Evolutionary conservation across 2,329 filamentous ascomycete genomes (phyloP).

Genomic region (Knoxdaviesia proteae): DNA sequence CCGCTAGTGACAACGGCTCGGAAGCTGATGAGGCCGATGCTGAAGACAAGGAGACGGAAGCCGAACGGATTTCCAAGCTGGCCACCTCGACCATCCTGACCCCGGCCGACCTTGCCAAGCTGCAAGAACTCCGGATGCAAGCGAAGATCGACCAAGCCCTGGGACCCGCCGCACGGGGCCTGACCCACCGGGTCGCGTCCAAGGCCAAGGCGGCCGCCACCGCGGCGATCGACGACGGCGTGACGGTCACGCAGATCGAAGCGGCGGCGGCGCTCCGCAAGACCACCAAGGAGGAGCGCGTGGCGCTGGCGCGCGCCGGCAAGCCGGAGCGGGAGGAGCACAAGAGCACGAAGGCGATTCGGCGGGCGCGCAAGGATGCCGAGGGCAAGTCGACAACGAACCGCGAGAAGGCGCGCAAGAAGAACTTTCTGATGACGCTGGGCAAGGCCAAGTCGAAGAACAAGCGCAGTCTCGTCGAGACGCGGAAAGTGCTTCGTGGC

Average conservation of each 20-base stretch:
- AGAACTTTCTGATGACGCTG: slow-evolving; percentile 98
- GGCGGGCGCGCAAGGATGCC: slow-evolving; percentile 68
- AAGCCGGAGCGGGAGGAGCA: slow-evolving; percentile 61
- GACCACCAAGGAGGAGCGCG: slow-evolving; percentile 71
- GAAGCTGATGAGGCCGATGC: no score
- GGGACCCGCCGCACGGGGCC: slow-evolving; percentile 10
- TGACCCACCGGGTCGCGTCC: slow-evolving; percentile 10
- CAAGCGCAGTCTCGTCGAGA: slow-evolving; percentile 80
- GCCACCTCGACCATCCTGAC: slow-evolving; percentile 91
- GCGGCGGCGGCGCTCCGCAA: slow-evolving; percentile 66
- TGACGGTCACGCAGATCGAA: slow-evolving; percentile 85
- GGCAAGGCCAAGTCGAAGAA: slow-evolving; percentile 92
- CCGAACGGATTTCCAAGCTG: slow-evolving; percentile 43
- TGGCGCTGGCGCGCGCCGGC: slow-evolving; percentile 65
- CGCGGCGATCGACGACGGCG: slow-evolving; percentile 64
- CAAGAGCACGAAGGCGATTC: slow-evolving; percentile 65
- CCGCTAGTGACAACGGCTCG: slow-evolving; percentile 17
- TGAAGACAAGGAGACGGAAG: slow-evolving; percentile 19
- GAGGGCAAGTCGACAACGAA: slow-evolving; percentile 95
- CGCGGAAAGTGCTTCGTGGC: slow-evolving; percentile 56
- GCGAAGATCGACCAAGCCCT: slow-evolving; percentile 48
- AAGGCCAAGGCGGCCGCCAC: slow-evolving; percentile 26
- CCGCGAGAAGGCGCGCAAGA: slow-evolving; percentile 86
- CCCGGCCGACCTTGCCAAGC: slow-evolving; percentile 85
- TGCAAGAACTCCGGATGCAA: slow-evolving; percentile 64